Conservation (phyloP, 169 alveolate species). For the Fabrea salina region DNA sequence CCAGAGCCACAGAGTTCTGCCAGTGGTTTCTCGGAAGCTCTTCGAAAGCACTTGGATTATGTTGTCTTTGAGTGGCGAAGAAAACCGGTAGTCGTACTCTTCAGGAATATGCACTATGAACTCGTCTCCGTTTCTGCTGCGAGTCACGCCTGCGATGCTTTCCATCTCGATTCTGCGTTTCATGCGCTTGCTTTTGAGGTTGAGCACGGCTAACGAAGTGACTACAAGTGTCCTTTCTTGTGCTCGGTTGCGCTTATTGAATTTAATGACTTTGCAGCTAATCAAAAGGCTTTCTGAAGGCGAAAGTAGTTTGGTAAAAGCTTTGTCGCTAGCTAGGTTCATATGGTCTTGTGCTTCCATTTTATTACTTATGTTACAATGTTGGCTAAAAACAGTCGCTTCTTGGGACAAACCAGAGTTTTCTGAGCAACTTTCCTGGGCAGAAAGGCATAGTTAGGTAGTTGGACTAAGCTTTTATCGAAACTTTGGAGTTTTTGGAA, state of each 20-base stretch:
- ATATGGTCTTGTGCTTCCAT: slow-evolving; percentile 5
- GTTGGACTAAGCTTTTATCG: not conserved
- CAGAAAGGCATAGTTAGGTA: slow-evolving; percentile 14
- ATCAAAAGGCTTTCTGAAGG: not conserved
- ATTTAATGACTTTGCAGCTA: slow-evolving; percentile 17
- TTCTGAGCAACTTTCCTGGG: slow-evolving; percentile 24
- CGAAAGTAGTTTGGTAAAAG: not conserved
- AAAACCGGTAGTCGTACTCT: slow-evolving; percentile 70
- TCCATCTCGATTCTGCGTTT: slow-evolving; percentile 30
- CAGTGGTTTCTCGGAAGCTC: not conserved
- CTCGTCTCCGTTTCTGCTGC: slow-evolving; percentile 38
- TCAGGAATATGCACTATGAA: slow-evolving; percentile 64
- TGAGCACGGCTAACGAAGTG: not conserved
- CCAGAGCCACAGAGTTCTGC: slow-evolving; percentile 27
- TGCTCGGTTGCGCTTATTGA: slow-evolving; percentile 20
- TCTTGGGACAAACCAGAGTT: slow-evolving; percentile 3
- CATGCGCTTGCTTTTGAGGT: slow-evolving; percentile 19
- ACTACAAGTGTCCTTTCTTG: not conserved
- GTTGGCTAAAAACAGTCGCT: slow-evolving; percentile 16
- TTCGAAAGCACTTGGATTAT: not conserved
- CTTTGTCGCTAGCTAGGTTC: slow-evolving; percentile 6
- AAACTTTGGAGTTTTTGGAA: not conserved
- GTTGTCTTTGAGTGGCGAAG: slow-evolving; percentile 27
- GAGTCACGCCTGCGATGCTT: slow-evolving; percentile 30
- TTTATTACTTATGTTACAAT: slow-evolving; percentile 24